A percentile compares a stretch with the other conserved stretches of the same genome.
phyloP scores from a whole-genome alignment of 129 eudicot species.

The Logfia minima region DNA sequence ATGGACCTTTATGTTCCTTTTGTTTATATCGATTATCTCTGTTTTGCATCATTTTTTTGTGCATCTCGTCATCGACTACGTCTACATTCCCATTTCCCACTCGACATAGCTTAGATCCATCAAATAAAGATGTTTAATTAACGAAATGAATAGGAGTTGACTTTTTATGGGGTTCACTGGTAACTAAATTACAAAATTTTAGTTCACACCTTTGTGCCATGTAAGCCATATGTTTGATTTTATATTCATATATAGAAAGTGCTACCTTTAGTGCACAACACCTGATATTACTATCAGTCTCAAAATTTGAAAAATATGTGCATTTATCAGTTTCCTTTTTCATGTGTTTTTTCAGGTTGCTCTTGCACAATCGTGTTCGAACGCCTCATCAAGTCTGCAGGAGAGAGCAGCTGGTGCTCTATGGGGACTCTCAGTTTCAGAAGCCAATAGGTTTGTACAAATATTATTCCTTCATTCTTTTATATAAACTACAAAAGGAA shows the following conservation, averaged over 20 bases:
- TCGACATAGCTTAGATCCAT: neutral
- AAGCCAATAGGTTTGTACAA: constrained; percentile 73
- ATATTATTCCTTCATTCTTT: neutral
- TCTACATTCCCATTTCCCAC: neutral
- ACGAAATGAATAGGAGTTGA: neutral
- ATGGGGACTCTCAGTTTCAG: constrained; percentile 96
- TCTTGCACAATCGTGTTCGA: constrained; percentile 81
- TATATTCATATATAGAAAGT: neutral
- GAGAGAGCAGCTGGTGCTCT: constrained; percentile 99
- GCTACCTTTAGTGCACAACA: constrained; percentile 12
- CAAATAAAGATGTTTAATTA: neutral
- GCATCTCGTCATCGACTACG: neutral
- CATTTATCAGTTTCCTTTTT: neutral
- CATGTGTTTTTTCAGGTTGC: constrained; percentile 57
- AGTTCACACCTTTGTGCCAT: neutral
- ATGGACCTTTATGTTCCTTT: neutral
- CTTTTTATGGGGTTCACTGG: neutral
- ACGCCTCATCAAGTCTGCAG: constrained; percentile 93
- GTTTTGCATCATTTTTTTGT: neutral
- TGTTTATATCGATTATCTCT: neutral
- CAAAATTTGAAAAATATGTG: neutral
- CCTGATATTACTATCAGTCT: constrained; percentile 13
- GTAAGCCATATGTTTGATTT: neutral
- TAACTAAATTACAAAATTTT: neutral
- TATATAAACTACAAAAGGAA: neutral